These are phyloP conservation scores for Xylariaceae sp. DNA, from an alignment of 2,329 filamentous ascomycete genomes.

Conservation along the genomic window DNA sequence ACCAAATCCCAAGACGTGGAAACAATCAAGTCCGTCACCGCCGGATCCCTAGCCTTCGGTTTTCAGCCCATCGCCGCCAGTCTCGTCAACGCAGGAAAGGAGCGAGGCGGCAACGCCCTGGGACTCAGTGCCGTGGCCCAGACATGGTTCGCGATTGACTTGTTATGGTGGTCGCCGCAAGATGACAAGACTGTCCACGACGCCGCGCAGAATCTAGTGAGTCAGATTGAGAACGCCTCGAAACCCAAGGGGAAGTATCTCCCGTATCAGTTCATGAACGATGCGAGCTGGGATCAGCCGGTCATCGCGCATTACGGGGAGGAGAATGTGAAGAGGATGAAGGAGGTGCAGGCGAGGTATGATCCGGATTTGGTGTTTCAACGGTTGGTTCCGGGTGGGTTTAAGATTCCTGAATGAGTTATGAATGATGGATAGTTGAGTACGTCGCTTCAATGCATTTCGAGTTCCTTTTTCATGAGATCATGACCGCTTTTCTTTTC, in stretches of 20 bases:
- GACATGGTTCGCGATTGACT: not conserved
- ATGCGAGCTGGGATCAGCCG: constrained; percentile 6
- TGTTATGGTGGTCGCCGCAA: not conserved
- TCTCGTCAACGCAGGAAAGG: not conserved
- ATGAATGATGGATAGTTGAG: no score
- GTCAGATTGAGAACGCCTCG: not conserved
- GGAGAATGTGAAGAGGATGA: not conserved
- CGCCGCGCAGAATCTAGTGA: not conserved
- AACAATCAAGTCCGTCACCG: constrained; percentile 2
- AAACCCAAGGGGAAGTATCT: not conserved
- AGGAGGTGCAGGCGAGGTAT: constrained; percentile 2
- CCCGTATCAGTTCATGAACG: constrained; percentile 11
- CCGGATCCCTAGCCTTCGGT: constrained; percentile 1
- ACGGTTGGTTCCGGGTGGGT: constrained; percentile 3
- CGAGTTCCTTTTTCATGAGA: no score
- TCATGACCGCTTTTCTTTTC: no score
- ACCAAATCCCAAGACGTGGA: not conserved
- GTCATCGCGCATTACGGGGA: constrained; percentile 9
- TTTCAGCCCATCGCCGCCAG: constrained; percentile 8
- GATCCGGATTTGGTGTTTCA: constrained; percentile 10
- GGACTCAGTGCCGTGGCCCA: not conserved
- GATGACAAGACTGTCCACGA: not conserved
- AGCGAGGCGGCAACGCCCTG: not conserved
- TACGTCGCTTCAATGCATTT: no score
- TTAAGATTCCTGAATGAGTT: not conserved